Evolutionary conservation across 257 asterid genomes (phyloP).

Genomic region (Paulownia fortunei): DNA sequence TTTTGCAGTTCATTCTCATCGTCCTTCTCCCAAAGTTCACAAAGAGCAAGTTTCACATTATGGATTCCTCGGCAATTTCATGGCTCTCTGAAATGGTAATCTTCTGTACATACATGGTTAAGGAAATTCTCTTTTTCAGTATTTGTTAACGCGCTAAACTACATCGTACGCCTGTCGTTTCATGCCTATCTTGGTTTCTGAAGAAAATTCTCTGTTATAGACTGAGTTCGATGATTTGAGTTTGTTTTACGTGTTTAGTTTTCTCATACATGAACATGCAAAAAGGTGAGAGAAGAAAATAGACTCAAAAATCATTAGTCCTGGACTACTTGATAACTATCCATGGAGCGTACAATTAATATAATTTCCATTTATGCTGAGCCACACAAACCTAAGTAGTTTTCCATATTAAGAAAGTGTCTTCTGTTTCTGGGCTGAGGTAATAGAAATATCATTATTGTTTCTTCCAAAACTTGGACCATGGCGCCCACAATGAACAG

Average conservation of each 20-base stretch:
- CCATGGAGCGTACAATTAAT: too few relatives aligned
- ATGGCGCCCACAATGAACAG: neutral
- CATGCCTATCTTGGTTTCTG: too few relatives aligned
- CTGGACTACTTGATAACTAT: neutral
- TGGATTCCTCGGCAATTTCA: conserved; percentile 23
- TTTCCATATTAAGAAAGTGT: neutral
- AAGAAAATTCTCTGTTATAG: neutral
- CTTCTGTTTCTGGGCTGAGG: neutral
- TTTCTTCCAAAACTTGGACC: neutral
- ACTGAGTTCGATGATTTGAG: neutral
- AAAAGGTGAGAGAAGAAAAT: too few relatives aligned
- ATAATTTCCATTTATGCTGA: neutral
- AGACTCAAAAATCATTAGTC: neutral
- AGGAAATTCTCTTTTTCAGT: neutral
- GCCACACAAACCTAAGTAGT: neutral
- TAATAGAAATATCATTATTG: too few relatives aligned
- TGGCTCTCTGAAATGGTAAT: conserved; percentile 33
- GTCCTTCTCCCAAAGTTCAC: neutral
- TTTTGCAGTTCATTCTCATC: neutral
- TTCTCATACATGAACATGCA: too few relatives aligned
- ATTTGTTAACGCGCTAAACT: too few relatives aligned
- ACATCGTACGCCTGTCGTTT: too few relatives aligned
- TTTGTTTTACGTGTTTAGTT: too few relatives aligned
- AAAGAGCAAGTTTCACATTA: neutral
- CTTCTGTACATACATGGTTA: neutral